Conservation (phyloP, 108 stramenopile genomes). For the Fistulifera pelliculosa region DNA sequence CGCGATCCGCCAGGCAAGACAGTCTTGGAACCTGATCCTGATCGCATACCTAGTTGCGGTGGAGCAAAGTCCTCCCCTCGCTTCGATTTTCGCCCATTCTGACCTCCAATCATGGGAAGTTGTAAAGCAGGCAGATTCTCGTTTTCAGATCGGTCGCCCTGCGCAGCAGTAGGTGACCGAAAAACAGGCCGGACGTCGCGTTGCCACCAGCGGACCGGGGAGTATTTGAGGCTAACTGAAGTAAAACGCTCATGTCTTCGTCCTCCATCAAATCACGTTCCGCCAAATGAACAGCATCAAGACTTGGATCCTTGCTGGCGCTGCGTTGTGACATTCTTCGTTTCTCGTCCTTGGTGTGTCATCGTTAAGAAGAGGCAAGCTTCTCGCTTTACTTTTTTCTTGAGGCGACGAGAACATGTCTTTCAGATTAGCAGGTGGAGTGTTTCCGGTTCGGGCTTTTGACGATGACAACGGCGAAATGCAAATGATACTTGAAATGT, state of each 20-base stretch:
- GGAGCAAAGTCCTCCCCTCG: too few species aligned
- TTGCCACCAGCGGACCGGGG: slow-evolving; percentile 17
- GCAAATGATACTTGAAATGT: slow-evolving; percentile 60
- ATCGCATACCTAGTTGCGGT: slow-evolving; percentile 18
- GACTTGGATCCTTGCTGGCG: slow-evolving; percentile 22
- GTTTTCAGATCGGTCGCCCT: slow-evolving; percentile 5
- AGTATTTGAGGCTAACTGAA: slow-evolving; percentile 69
- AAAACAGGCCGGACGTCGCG: slow-evolving; percentile 20
- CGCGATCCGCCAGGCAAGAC: too few species aligned
- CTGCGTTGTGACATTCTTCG: slow-evolving; percentile 9
- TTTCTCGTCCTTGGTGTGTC: slow-evolving; percentile 29
- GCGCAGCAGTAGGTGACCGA: slow-evolving; percentile 16
- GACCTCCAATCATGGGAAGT: slow-evolving; percentile 40
- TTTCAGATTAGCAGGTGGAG: slow-evolving; percentile 63
- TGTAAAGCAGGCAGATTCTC: slow-evolving; percentile 33
- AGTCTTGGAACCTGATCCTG: background rate
- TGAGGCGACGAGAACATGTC: slow-evolving; percentile 67
- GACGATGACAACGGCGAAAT: slow-evolving; percentile 70
- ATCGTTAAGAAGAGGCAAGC: slow-evolving; percentile 19
- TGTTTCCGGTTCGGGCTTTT: slow-evolving; percentile 19
- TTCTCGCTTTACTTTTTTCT: slow-evolving; percentile 10
- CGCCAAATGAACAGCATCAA: slow-evolving; percentile 56
- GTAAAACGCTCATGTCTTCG: slow-evolving; percentile 74
- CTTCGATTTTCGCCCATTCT: slow-evolving; percentile 1
- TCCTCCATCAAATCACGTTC: slow-evolving; percentile 74